phyloP scores from a whole-genome alignment of 2,329 filamentous ascomycete species.

The Colletotrichum coccodes region DNA sequence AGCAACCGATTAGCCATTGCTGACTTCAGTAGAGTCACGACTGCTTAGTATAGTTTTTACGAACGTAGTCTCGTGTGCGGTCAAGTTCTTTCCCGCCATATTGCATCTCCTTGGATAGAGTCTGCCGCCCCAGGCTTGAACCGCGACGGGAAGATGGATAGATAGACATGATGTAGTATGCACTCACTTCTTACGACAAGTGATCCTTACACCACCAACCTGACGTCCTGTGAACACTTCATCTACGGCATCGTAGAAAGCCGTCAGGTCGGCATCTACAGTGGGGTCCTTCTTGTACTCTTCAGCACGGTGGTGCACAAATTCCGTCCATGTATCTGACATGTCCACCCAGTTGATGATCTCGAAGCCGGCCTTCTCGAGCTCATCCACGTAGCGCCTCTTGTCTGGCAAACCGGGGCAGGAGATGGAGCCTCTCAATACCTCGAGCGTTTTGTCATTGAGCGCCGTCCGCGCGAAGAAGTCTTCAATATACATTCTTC shows the following conservation, averaged over 20 bases:
- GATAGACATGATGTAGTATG: neutral
- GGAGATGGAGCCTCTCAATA: slow-evolving; percentile 30
- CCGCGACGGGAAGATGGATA: too few relatives aligned
- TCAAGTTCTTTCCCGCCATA: neutral
- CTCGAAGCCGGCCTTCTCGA: slow-evolving; percentile 33
- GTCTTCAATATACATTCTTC: slow-evolving; percentile 37
- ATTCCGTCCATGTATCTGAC: slow-evolving; percentile 32
- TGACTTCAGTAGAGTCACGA: too few relatives aligned
- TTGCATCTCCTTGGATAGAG: neutral
- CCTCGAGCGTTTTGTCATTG: neutral
- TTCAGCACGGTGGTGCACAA: slow-evolving; percentile 31
- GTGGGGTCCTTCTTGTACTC: slow-evolving; percentile 20
- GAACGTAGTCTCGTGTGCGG: too few relatives aligned
- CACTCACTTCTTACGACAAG: slow-evolving; percentile 16
- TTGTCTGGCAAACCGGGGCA: slow-evolving; percentile 33
- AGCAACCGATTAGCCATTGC: too few relatives aligned
- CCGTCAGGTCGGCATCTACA: slow-evolving; percentile 20
- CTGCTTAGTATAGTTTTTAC: too few relatives aligned
- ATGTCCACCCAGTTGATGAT: slow-evolving; percentile 32
- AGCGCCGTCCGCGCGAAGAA: slow-evolving; percentile 30
- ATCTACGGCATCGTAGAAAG: slow-evolving; percentile 34
- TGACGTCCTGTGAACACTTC: slow-evolving; percentile 27
- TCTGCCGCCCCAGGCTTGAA: neutral
- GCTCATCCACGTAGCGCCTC: slow-evolving; percentile 25
- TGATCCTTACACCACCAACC: slow-evolving; percentile 32